These are phyloP conservation scores for Cinchona pubescens DNA, from an alignment of 257 asterid species.

Conservation along the genomic window DNA sequence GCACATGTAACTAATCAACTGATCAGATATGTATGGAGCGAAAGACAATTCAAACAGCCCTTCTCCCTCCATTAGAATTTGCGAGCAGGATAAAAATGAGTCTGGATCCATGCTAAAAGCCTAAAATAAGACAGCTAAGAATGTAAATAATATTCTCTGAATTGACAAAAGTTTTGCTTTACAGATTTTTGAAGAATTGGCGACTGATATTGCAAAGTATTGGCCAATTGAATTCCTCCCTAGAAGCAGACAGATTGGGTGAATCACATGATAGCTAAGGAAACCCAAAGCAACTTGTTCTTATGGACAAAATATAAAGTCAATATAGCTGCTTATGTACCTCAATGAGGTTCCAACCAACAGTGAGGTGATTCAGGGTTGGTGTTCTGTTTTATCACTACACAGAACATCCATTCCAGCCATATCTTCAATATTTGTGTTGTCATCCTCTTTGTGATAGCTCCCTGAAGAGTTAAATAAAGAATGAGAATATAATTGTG, in stretches of 20 bases:
- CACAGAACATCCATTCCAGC: conserved; percentile 37
- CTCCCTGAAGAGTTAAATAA: conserved; percentile 19
- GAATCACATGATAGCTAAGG: background rate
- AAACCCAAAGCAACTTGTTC: background rate
- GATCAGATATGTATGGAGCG: too few species aligned
- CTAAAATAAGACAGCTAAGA: background rate
- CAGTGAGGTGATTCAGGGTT: conserved; percentile 31
- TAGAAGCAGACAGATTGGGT: background rate
- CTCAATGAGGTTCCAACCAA: conserved; percentile 26
- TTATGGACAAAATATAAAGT: background rate
- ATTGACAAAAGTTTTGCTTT: background rate
- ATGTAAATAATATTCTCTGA: background rate
- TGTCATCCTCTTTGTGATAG: conserved; percentile 34
- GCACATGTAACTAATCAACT: background rate
- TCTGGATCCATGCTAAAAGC: too few species aligned
- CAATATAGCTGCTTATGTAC: conserved; percentile 1
- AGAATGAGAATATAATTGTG: background rate
- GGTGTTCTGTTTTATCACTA: conserved; percentile 33
- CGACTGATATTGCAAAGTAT: background rate
- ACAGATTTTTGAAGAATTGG: background rate
- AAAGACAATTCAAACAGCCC: background rate
- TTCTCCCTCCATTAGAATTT: too few species aligned
- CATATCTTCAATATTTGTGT: conserved; percentile 34
- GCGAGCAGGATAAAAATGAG: too few species aligned
- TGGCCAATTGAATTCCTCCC: background rate